Conservation (phyloP, 441 rosid species). For the Corymbia citriodora region DNA sequence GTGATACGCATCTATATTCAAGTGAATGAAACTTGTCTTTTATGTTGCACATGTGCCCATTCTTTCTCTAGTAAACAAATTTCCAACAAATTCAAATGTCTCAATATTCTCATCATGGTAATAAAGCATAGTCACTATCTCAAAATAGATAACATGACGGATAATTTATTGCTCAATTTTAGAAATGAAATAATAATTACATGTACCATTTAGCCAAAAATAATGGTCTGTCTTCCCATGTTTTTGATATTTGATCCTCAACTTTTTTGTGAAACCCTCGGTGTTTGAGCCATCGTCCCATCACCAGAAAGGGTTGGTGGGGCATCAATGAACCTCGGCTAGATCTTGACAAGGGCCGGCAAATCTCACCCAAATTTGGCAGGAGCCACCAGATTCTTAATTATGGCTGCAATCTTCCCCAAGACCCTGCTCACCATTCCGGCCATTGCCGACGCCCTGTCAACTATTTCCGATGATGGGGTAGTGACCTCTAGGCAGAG, state of each 20-base stretch:
- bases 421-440: too few species aligned
- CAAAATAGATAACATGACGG: too few species aligned
- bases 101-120: not conserved
- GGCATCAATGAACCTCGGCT: not conserved
- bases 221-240: not conserved
- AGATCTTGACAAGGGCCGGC: not conserved
- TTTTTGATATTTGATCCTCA: too few species aligned
- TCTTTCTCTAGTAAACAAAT: not conserved
- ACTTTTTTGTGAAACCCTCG: not conserved
- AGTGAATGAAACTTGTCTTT: not conserved
- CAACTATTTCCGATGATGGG: too few species aligned
- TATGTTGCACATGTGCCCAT: not conserved
- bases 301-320: not conserved
- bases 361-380: not conserved
- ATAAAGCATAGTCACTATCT: not conserved
- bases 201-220: not conserved
- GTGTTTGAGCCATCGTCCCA: not conserved
- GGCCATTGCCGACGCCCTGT: too few species aligned
- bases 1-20: not conserved
- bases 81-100: not conserved
- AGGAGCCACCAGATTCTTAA: fast-evolving
- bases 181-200: too few species aligned
- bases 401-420: not conserved
- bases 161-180: too few species aligned
- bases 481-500: too few species aligned